Evolutionary conservation across 306 rosid species (phyloP), one percentile per base, ranked within the genome.

Genomic region (Cucurbita maxima): DNA sequence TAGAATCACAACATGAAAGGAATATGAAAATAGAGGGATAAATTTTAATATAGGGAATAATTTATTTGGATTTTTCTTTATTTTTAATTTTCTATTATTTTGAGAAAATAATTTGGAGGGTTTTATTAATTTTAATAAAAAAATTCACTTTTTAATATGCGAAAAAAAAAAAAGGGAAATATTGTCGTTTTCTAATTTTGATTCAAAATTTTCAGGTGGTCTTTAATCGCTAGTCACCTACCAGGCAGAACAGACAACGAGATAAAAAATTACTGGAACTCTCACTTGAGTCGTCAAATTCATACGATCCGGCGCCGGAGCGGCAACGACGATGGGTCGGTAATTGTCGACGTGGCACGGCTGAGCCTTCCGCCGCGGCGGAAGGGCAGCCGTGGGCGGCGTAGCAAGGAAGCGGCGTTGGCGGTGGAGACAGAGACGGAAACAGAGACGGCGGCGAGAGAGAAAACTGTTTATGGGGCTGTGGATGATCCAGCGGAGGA

Each of bases 241-340:
- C 87, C 93, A 0, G 98, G 98, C 16, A 83, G 98, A 88, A 92
- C 98, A 5, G 98, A 92, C 83, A 92, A 92, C 75, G 98, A 92
- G 74, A 90, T 92, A 13, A 92, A 92, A n/a, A 92, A 92, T 51
- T 86, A 92, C 52, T 92, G 98, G 98, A 92, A 92, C 53, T 88
- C 96, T 6, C 91, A 92, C 51, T 41, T 92, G 71, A 83, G 96
- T 34, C 81, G 98, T 14, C 90, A 84, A 79, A 74, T 87, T 9
- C 79, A 76, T 75, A 84, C 74, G 10, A 77, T 84, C 75, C 73
- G 82, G 16, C 79, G 83, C 56, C 72, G 83, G 5, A 44, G 57
- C 4, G 16, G 14, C 15, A 50, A 37, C n/a, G 25, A 59, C 11
- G 18, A 70, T 10, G 37, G 58, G 14, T 34, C 82, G 11, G 50